Evolutionary conservation across 805 yeast species (phyloP).

Genomic region (Ogataea populi-albae): DNA sequence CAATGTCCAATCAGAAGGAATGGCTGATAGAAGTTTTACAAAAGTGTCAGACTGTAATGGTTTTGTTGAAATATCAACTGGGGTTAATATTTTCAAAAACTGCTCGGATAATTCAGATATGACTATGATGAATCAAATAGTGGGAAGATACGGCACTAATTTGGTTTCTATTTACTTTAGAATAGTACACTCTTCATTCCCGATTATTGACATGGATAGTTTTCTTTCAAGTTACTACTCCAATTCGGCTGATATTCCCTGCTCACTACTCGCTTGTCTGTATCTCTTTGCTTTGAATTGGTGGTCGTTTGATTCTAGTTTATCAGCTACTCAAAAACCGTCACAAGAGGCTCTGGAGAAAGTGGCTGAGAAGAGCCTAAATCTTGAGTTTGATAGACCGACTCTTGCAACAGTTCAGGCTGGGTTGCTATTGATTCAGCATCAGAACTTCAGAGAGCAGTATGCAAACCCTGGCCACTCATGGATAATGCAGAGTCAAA

Average conservation of each 20-base stretch:
- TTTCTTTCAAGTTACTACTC: conserved; percentile 75
- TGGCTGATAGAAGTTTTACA: conserved; percentile 5
- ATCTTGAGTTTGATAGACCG: conserved; percentile 11
- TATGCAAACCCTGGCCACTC: conserved; percentile 36
- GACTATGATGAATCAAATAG: conserved; percentile 69
- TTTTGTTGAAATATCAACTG: conserved; percentile 6
- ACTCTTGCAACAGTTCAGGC: conserved; percentile 30
- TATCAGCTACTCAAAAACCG: conserved; percentile 10
- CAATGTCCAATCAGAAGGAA: conserved; percentile 3
- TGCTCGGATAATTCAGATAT: conserved; percentile 2
- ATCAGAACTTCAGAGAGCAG: conserved; percentile 31
- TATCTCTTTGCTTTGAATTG: conserved; percentile 77
- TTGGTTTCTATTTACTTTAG: conserved; percentile 63
- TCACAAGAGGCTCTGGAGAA: conserved; percentile 17
- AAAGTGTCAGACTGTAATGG: conserved; percentile 6
- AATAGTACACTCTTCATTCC: conserved; percentile 77
- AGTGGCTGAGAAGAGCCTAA: conserved; percentile 24
- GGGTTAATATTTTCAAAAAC: neutral
- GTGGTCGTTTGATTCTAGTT: conserved; percentile 47
- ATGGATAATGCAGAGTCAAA: conserved; percentile 25
- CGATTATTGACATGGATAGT: conserved; percentile 75
- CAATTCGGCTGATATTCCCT: conserved; percentile 74
- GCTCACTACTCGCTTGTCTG: conserved; percentile 79
- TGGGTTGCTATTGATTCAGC: conserved; percentile 31
- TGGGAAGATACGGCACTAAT: conserved; percentile 76